A percentile compares a stretch with the other conserved stretches of the same genome.
phyloP scores from a whole-genome alignment of 1,284 basidiomycete genomes.

The Cutaneotrichosporon cyanovorans region DNA sequence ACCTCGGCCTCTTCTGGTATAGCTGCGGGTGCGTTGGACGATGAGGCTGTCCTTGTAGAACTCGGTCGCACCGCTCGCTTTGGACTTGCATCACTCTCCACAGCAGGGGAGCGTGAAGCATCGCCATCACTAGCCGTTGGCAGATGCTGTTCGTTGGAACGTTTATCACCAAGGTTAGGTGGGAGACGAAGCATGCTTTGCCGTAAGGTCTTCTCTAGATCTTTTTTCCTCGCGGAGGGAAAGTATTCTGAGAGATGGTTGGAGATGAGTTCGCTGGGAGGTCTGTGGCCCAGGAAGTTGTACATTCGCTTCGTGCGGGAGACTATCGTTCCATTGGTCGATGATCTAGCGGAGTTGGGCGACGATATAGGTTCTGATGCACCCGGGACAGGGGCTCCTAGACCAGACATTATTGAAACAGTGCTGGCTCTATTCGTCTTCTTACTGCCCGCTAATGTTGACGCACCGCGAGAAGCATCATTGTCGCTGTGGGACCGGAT shows the following conservation, averaged over 20 bases:
- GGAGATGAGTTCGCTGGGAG: constrained; percentile 92
- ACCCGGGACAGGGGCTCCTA: constrained; percentile 61
- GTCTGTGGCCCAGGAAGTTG: constrained; percentile 97
- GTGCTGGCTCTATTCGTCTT: constrained; percentile 86
- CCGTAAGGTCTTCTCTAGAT: constrained; percentile 68
- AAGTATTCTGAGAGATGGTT: constrained; percentile 95
- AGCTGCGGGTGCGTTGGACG: constrained; percentile 19
- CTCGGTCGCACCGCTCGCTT: constrained; percentile 22
- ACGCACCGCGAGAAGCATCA: constrained; percentile 3
- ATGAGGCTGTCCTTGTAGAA: constrained; percentile 14
- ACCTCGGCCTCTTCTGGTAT: constrained; percentile 38
- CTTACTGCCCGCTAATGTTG: constrained; percentile 41
- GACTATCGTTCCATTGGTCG: constrained; percentile 35
- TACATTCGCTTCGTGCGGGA: constrained; percentile 55
- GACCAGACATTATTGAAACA: constrained; percentile 84
- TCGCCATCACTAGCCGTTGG: not conserved
- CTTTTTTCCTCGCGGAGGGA: constrained; percentile 83
- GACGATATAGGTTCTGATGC: constrained; percentile 55
- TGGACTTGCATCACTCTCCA: constrained; percentile 13
- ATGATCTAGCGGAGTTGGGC: constrained; percentile 30
- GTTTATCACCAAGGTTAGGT: constrained; percentile 16
- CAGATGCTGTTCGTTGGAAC: too few relatives aligned
- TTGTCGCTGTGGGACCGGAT: constrained; percentile 21
- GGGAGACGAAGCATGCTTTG: constrained; percentile 65
- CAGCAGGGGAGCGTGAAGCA: not conserved